A percentile compares a stretch with the other conserved stretches of the same genome.
Conservation (phyloP, 169 alveolate species). For the Eimeria mitis region DNA sequence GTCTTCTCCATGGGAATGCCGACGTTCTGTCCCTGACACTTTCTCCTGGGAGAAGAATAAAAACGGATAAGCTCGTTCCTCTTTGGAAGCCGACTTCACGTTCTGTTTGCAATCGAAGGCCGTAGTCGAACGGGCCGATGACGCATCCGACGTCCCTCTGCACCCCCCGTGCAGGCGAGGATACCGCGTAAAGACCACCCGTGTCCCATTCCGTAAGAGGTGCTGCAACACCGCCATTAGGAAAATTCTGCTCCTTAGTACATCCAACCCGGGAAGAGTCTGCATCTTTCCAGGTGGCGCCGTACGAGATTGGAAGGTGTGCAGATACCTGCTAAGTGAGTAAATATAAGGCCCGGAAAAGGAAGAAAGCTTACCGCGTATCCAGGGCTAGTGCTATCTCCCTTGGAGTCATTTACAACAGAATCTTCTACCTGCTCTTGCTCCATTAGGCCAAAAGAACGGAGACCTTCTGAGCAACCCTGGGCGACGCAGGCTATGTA, state of each 20-base stretch:
- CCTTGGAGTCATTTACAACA: constrained; percentile 13
- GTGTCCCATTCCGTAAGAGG: constrained; percentile 7
- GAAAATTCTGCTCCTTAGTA: not conserved
- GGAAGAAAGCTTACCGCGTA: not conserved
- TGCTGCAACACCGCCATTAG: constrained; percentile 23
- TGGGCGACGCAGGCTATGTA: constrained; percentile 74
- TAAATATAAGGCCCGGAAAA: not conserved
- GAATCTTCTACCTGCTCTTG: constrained; percentile 18
- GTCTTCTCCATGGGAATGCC: constrained; percentile 29
- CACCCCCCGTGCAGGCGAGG: constrained; percentile 37
- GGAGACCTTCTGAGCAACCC: constrained; percentile 37
- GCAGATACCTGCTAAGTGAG: not conserved
- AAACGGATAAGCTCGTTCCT: constrained; percentile 34
- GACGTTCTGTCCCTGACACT: constrained; percentile 75
- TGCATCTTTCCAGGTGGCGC: not conserved
- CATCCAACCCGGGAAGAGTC: not conserved
- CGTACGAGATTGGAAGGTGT: not conserved
- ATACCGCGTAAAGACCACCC: constrained; percentile 28
- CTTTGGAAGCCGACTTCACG: not conserved
- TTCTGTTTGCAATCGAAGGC: not conserved
- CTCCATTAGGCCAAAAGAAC: constrained; percentile 69
- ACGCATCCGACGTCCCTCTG: not conserved
- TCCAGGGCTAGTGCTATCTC: not conserved
- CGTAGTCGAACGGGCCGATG: not conserved
- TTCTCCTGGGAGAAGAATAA: constrained; percentile 69